Percentiles rank a stretch among this genome's conserved stretches.
These are phyloP conservation scores for Hypoxylon sp. DNA, from an alignment of 2,329 filamentous ascomycete genomes.

Conservation along the genomic window DNA sequence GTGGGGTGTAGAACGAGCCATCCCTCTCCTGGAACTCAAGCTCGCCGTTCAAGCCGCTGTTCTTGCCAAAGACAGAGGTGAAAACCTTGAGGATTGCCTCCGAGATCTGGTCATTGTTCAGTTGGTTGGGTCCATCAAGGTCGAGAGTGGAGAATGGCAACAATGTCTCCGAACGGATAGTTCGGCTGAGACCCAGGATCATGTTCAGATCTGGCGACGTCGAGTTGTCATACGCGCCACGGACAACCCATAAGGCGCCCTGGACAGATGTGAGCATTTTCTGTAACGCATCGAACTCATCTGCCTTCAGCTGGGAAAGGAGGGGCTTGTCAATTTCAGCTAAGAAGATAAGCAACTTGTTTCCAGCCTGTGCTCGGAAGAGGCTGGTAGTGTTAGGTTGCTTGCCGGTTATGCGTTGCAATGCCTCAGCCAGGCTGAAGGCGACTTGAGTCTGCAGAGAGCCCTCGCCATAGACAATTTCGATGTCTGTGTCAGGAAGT, in stretches of 20 bases:
- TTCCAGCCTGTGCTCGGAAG: conserved; percentile 50
- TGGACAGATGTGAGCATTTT: conserved; percentile 50
- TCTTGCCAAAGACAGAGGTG: conserved; percentile 55
- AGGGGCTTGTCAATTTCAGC: conserved; percentile 62
- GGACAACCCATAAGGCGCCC: conserved; percentile 58
- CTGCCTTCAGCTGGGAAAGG: conserved; percentile 57
- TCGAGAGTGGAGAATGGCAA: conserved; percentile 55
- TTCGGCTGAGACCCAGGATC: conserved; percentile 54
- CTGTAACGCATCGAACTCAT: conserved; percentile 57
- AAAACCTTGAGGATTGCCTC: conserved; percentile 55
- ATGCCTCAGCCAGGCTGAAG: conserved; percentile 53
- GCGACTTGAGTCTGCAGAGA: conserved; percentile 54
- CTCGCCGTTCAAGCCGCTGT: conserved; percentile 55
- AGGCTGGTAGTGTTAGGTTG: conserved; percentile 54
- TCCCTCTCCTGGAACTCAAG: conserved; percentile 61
- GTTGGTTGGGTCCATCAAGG: conserved; percentile 49
- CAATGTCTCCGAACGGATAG: conserved; percentile 55
- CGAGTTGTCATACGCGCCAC: conserved; percentile 54
- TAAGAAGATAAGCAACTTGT: conserved; percentile 61
- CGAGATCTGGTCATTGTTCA: conserved; percentile 41
- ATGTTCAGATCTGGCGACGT: conserved; percentile 55
- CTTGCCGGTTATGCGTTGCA: conserved; percentile 55
- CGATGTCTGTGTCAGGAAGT: conserved; percentile 53
- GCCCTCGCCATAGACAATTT: conserved; percentile 58
- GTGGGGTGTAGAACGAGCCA: conserved; percentile 58